Conservation (phyloP, 208 protist genomes). For the Acanthamoeba quina region DNA sequence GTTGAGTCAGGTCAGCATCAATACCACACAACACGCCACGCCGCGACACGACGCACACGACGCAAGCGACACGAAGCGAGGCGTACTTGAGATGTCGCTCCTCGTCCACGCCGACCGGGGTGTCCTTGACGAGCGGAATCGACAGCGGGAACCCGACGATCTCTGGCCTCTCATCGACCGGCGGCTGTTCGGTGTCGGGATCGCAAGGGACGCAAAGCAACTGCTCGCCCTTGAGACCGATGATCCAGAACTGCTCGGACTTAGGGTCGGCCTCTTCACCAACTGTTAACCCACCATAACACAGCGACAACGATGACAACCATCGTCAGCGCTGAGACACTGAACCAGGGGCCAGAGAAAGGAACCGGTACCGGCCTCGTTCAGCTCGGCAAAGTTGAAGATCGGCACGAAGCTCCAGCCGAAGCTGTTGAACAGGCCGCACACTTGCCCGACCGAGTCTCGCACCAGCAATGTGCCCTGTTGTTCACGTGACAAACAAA, state of each 20-base stretch:
- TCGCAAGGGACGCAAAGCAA: background rate
- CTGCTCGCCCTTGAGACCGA: background rate
- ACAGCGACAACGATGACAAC: background rate
- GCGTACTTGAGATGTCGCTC: conserved; percentile 18
- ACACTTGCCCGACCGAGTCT: background rate
- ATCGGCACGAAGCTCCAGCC: background rate
- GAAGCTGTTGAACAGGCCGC: conserved; percentile 22
- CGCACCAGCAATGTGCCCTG: background rate
- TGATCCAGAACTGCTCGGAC: conserved; percentile 4
- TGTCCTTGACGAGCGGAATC: conserved; percentile 34
- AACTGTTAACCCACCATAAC: background rate
- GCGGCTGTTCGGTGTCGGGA: background rate
- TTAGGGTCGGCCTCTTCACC: conserved; percentile 2
- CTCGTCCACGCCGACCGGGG: background rate
- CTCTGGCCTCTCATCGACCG: background rate
- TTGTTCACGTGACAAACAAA: background rate
- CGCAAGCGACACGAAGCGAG: background rate
- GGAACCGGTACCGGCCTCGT: background rate
- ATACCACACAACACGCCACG: background rate
- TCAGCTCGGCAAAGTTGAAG: conserved; percentile 30
- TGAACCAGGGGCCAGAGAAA: background rate
- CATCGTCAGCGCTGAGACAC: background rate
- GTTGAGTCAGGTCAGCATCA: background rate
- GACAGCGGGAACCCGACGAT: conserved; percentile 31
- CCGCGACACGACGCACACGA: background rate